Conservation (phyloP, 345 rosid species). For the Chamaenerion angustifolium region DNA sequence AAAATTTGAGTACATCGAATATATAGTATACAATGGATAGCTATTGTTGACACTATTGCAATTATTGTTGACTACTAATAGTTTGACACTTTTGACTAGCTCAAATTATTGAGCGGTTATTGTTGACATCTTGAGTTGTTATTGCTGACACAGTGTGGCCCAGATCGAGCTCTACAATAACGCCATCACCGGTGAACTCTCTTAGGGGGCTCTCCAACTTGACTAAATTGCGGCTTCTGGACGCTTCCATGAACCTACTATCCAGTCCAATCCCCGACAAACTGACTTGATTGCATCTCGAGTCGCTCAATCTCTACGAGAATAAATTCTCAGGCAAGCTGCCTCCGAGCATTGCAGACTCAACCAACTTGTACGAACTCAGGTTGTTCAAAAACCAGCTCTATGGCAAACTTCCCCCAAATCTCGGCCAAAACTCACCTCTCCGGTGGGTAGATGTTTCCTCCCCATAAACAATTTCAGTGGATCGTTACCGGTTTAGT, state of each 20-base stretch:
- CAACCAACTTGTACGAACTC: constrained; percentile 72
- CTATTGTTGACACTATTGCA: too few relatives aligned
- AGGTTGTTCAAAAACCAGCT: constrained; percentile 56
- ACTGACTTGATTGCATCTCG: constrained; percentile 52
- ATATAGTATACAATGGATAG: too few relatives aligned
- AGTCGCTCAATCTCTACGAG: constrained; percentile 81
- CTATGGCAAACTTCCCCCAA: constrained; percentile 47
- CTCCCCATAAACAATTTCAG: too few relatives aligned
- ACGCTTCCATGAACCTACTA: constrained; percentile 77
- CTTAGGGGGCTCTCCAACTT: constrained; percentile 45
- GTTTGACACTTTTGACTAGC: too few relatives aligned
- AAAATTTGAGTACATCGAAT: too few relatives aligned
- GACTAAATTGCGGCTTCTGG: constrained; percentile 51
- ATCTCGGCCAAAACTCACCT: constrained; percentile 70
- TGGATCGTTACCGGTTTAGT: too few relatives aligned
- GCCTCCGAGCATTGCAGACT: constrained; percentile 48
- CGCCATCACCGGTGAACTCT: constrained; percentile 63
- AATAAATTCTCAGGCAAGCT: constrained; percentile 52
- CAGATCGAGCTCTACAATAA: constrained; percentile 96
- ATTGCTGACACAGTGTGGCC: constrained; percentile 39
- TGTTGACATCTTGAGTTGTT: too few relatives aligned
- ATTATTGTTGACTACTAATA: too few relatives aligned
- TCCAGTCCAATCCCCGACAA: constrained; percentile 64
- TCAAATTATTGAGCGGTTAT: too few relatives aligned
- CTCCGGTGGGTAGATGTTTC: constrained; percentile 71